Base-by-base conservation (phyloP, 2,329 filamentous ascomycete species). In the Arthrobotrys sphaeroides region DNA sequence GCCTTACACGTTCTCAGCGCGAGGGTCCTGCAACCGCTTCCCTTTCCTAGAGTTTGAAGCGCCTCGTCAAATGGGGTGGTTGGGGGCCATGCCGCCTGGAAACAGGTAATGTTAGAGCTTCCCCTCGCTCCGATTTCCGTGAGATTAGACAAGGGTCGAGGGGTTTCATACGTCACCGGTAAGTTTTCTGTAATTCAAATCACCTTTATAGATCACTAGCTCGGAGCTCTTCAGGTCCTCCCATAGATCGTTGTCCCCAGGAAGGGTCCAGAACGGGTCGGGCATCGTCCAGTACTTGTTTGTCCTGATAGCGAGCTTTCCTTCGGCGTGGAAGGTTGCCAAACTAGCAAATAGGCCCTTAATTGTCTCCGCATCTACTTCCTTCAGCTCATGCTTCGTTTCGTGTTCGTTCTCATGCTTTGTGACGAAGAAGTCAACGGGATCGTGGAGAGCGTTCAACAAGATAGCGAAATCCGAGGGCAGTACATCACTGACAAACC, bases 401-500 rank as follows among this genome's bases (percentile, higher is more conserved):
- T 81, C 79, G 6, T 84, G 83, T 26, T 85, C 82, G 6, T 87
- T 85, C 10, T 94, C 92, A 28, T 93, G 89, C 0, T 90, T 89
- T 0, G 88, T 88, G 0, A 88, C 88, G 84, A 95, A 98, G 83
- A 98, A 97, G 9, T 83, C 80, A 79, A 90, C 89, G 0, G 95
- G 92, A 78, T 89, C 87, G 5, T 90, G 88, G n/a, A 99, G 87
- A 3, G 91, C 92, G 77, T 88, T 89, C 60, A 99, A 88, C 1
- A 98, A 87, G n/a, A 90, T 89, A 0, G 86, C 86, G 79, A 98
- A 97, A 83, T 99, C 95, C 42, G 85, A 86, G 0, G 94, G 94
- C 9, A 97, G 83, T 2, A 98, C 95, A 80, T 99, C 95, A 0
- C 93, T 97, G 53, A 99, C 95, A 81, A 98, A 99, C 95, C 95